These are phyloP conservation scores for Achlya hypogyna DNA, from an alignment of 352 stramenopile species.

Conservation along the genomic window DNA sequence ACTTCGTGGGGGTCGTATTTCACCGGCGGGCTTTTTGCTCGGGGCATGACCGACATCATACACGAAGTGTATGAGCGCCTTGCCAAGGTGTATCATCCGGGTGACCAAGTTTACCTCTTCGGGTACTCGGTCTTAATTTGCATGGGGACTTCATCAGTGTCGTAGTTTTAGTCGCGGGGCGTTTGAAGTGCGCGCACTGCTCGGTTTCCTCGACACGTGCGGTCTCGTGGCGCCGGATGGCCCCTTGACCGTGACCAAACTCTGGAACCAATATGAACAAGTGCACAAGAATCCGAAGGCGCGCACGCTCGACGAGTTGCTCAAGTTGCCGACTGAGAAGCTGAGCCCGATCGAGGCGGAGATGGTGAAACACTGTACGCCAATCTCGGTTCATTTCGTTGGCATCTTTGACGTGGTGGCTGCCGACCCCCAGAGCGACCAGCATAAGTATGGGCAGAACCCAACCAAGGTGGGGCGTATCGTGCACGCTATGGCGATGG, in stretches of 20 bases:
- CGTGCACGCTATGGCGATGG: background rate
- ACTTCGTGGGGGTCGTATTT: background rate
- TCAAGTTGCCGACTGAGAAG: background rate
- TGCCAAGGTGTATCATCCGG: background rate
- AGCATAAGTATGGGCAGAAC: background rate
- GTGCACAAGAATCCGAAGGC: background rate
- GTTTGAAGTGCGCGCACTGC: background rate
- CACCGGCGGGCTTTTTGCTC: background rate
- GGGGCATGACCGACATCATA: conserved; percentile 2
- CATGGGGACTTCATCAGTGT: background rate
- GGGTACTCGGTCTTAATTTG: background rate
- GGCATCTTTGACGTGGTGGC: conserved; percentile 4
- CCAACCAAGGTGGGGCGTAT: background rate
- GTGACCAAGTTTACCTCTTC: background rate
- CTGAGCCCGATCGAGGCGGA: background rate
- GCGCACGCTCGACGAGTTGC: background rate
- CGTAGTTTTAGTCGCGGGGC: background rate
- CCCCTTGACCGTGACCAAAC: background rate
- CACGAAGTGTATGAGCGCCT: background rate
- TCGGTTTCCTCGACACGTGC: background rate
- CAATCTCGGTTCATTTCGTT: background rate
- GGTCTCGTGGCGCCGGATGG: background rate
- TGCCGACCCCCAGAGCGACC: background rate
- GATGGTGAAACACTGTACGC: background rate
- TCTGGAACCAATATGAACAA: background rate